Base-by-base conservation (phyloP, 108 stramenopile species). In the Discostella stelligeroides region DNA sequence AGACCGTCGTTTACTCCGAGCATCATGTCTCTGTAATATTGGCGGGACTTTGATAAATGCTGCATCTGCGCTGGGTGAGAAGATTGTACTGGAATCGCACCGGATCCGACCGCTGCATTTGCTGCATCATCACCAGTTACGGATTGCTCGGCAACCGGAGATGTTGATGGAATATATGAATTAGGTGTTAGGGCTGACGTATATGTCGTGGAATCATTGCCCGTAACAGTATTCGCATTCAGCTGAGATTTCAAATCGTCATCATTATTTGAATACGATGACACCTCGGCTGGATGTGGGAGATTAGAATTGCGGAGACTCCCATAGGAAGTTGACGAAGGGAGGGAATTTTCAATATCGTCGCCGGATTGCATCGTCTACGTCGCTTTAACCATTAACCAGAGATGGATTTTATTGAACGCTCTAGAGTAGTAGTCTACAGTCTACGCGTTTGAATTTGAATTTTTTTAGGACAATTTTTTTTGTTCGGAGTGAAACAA, bases 11-110 rank as follows among this genome's bases (percentile, higher is more conserved):
- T 92, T 11, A 88, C 85, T 10, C 90, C 90, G 2, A 92, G 68
- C 28, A 92, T 79, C 53, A 92, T 88, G 54, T 92, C 90, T 60
- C 90, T 67, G 80, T 86, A 88, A 56, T 91, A 91, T 64, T 91
- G 90, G 7, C 90, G 87, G 47, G 83, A 71, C 40, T 84, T 84
- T 8, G 83, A 77, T 0, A 87, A 73, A 66, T 90, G 89, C 29
- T 87, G 84, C 23, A 43, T 27, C 21, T 79, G 77, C 6, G 77
- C 70, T 15, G 77, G 77, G 27, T 76, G 76, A 27, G 42, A 45
- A 11, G 59, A 24, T 53, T 20, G 51, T 11, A 21, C 11, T 53
- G 20, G 51, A 11, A 53, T 2, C 24, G 20, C 51, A 21, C 24
- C 51, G 6, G 51, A 7, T 53, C 51, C 21, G 24, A 24, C 20